These are phyloP conservation scores for Rubroboletus satanas DNA, from an alignment of 768 basidiomycete genomes.

Conservation along the genomic window DNA sequence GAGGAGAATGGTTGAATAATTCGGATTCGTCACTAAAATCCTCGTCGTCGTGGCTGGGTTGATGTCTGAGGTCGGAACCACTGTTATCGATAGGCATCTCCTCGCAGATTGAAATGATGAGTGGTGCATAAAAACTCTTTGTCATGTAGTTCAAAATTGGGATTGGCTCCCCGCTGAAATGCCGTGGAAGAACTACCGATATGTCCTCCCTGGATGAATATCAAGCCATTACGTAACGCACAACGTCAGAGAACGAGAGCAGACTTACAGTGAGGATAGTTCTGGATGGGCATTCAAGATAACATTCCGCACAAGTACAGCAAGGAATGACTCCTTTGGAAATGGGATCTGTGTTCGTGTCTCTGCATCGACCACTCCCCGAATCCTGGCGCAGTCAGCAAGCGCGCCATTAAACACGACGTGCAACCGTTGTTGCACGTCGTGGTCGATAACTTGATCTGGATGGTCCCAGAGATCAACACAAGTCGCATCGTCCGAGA, in stretches of 20 bases:
- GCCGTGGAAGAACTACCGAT: conserved; percentile 6
- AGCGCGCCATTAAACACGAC: not conserved
- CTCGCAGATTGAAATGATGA: not conserved
- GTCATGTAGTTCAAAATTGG: conserved; percentile 2
- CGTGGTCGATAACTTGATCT: not conserved
- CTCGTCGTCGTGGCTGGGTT: not conserved
- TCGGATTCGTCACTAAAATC: not conserved
- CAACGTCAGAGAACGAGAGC: not conserved
- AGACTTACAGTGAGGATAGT: not conserved
- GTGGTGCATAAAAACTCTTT: not conserved
- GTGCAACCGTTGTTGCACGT: not conserved
- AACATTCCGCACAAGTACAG: conserved; percentile 3
- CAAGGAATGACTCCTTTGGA: conserved; percentile 10
- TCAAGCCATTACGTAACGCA: not conserved
- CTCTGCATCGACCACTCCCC: conserved; percentile 1
- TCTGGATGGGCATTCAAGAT: not conserved
- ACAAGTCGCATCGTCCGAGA: not conserved
- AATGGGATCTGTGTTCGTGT: not conserved
- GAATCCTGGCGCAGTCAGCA: conserved; percentile 5
- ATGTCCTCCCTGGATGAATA: conserved; percentile 1
- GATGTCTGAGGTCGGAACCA: not conserved
- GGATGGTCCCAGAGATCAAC: not conserved
- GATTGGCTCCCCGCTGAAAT: conserved; percentile 1
- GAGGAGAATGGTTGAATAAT: not conserved
- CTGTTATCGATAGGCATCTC: not conserved